Evolutionary conservation across 2,329 filamentous ascomycete species (phyloP).

Genomic region (Ophiocordyceps australis): DNA sequence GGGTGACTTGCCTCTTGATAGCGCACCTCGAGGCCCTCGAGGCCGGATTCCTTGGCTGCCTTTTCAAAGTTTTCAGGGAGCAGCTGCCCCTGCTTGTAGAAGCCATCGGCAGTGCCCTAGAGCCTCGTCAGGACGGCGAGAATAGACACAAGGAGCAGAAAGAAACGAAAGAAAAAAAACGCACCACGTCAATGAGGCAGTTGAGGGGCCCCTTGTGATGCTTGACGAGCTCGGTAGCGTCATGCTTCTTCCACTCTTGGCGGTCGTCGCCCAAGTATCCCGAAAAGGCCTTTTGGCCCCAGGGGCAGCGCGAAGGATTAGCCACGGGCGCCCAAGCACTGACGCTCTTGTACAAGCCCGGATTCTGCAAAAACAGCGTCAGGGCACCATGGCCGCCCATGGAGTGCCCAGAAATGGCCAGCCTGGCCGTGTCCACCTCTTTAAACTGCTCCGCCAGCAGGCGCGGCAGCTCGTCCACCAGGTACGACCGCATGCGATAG

Average conservation of each 20-base stretch:
- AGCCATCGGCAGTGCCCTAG: constrained; percentile 82
- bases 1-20: constrained; percentile 49
- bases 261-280: constrained; percentile 74
- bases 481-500: constrained; percentile 92
- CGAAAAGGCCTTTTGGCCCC: constrained; percentile 88
- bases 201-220: constrained; percentile 54
- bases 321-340: constrained; percentile 81
- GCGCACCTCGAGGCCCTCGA: constrained; percentile 56
- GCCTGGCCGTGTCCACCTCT: constrained; percentile 46
- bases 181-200: constrained; percentile 71
- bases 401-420: constrained; percentile 82
- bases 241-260: constrained; percentile 71
- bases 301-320: constrained; percentile 73
- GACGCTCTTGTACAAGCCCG: constrained; percentile 73
- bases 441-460: constrained; percentile 56
- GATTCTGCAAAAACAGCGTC: constrained; percentile 82
- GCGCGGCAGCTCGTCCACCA: constrained; percentile 71
- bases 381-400: constrained; percentile 97
- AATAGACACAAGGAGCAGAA: no score
- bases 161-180: constrained; percentile 13
- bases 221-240: constrained; percentile 79
- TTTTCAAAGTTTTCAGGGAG: constrained; percentile 82
- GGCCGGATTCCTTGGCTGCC: constrained; percentile 59
- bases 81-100: constrained; percentile 87
- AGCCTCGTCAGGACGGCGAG: neutral